Evolutionary conservation across 1,284 basidiomycete genomes (phyloP).

Genomic region (Ustilago shanxiensis): DNA sequence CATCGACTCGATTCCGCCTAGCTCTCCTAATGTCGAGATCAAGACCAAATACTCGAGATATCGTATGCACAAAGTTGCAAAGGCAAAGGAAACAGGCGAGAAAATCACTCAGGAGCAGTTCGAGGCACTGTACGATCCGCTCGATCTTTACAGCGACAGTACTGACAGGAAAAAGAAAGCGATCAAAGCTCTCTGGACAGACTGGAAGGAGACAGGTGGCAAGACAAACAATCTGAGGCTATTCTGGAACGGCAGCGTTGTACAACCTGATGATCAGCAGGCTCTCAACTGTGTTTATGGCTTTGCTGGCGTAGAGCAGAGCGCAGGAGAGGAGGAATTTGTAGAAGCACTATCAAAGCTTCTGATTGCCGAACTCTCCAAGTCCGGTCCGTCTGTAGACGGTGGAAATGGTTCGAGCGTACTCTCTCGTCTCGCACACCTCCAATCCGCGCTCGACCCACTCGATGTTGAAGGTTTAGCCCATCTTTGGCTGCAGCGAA

Average conservation of each 20-base stretch:
- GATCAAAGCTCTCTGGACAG: constrained; percentile 26
- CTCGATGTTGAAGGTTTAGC: constrained; percentile 84
- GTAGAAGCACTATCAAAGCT: constrained; percentile 7
- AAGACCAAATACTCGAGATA: constrained; percentile 44
- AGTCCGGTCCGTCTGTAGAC: background rate
- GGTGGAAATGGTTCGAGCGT: constrained; percentile 56
- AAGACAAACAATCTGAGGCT: constrained; percentile 48
- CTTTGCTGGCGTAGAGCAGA: constrained; percentile 16
- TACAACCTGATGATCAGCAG: constrained; percentile 14
- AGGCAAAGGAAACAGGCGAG: background rate
- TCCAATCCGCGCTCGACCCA: constrained; percentile 83
- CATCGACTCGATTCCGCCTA: constrained; percentile 20
- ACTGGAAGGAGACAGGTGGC: constrained; percentile 26
- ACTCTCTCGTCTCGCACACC: constrained; percentile 75
- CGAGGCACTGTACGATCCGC: constrained; percentile 42
- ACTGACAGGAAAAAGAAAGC: constrained; percentile 24
- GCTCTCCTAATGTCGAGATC: constrained; percentile 40
- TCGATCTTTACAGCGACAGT: constrained; percentile 43
- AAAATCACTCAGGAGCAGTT: constrained; percentile 18
- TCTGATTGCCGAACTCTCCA: constrained; percentile 21
- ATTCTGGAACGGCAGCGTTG: constrained; percentile 43
- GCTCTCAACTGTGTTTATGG: constrained; percentile 1
- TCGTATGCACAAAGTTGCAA: constrained; percentile 41
- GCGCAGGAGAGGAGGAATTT: background rate
- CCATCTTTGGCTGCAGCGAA: constrained; percentile 32